Percentiles rank a stretch among this genome's conserved stretches.
phyloP scores from a whole-genome alignment of 108 stramenopile genomes.

The Bacterosira constricta region DNA sequence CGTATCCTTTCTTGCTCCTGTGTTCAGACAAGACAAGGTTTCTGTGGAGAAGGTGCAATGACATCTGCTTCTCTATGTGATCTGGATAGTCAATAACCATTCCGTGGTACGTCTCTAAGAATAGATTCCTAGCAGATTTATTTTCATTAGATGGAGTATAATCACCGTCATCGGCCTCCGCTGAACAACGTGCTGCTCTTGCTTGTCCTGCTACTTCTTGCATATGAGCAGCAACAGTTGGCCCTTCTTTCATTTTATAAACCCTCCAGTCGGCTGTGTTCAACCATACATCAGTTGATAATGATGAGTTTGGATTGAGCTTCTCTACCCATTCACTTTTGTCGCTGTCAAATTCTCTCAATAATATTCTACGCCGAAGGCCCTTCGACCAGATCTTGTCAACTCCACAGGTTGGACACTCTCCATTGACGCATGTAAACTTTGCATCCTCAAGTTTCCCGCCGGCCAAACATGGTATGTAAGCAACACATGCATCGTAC shows the following conservation, averaged over 20 bases:
- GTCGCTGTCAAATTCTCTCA: no score
- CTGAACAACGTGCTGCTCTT: not conserved
- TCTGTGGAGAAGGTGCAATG: not conserved
- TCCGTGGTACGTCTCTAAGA: not conserved
- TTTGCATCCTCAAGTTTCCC: not conserved
- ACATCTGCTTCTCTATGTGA: not conserved
- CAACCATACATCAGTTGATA: not conserved
- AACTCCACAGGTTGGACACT: not conserved
- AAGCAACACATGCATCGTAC: not conserved
- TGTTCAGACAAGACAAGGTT: not conserved
- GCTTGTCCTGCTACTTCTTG: not conserved
- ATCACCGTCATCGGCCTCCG: not conserved
- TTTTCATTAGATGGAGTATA: not conserved
- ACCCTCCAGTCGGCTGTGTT: not conserved
- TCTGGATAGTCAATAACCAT: constrained; percentile 1
- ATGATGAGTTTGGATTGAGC: not conserved
- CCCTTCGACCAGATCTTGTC: constrained; percentile 5
- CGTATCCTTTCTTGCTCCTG: not conserved
- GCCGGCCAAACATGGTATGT: not conserved
- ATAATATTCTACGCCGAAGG: not conserved
- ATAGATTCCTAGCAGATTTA: not conserved
- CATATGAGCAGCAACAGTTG: not conserved
- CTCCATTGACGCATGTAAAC: not conserved
- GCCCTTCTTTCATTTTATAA: not conserved
- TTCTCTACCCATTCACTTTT: not conserved